These are phyloP conservation scores for Abortiporus biennis DNA, from an alignment of 1,284 basidiomycete genomes.

Conservation along the genomic window DNA sequence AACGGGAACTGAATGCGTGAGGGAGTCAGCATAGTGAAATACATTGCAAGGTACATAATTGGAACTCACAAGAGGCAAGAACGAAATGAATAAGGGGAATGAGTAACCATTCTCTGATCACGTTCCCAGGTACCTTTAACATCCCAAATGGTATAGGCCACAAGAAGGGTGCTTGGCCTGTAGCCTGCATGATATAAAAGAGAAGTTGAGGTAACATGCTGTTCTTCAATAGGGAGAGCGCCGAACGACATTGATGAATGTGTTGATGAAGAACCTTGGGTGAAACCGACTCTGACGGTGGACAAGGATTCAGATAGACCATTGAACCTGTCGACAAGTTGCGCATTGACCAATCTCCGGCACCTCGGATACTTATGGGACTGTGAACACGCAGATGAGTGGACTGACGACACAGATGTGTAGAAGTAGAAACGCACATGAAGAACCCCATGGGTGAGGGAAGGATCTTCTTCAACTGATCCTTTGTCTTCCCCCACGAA, in stretches of 20 bases:
- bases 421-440: conserved; percentile 13
- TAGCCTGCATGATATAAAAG: conserved; percentile 20
- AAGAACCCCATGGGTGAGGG: conserved; percentile 21
- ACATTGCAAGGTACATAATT: too few species aligned
- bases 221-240: conserved; percentile 24
- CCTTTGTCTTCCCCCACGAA: conserved; percentile 11
- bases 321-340: conserved; percentile 21
- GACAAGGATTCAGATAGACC: conserved; percentile 19
- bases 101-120: conserved; percentile 14
- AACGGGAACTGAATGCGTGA: conserved; percentile 16
- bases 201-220: conserved; percentile 19
- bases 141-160: conserved; percentile 20
- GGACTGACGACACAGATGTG: not conserved
- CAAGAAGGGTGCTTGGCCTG: conserved; percentile 20
- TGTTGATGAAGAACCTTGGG: conserved; percentile 16
- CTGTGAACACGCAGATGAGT: conserved; percentile 8
- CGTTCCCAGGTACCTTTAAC: conserved; percentile 9
- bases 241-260: conserved; percentile 21
- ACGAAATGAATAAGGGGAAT: conserved; percentile 16
- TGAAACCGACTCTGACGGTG: conserved; percentile 7
- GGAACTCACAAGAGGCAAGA: conserved; percentile 19
- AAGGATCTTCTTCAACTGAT: conserved; percentile 12
- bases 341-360: conserved; percentile 23
- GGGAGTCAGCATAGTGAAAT: too few species aligned
- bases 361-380: conserved; percentile 21